Evolutionary conservation across 1,284 basidiomycete species (phyloP), one percentile per base, ranked within the genome.

Genomic region (Heliocybe sulcata): DNA sequence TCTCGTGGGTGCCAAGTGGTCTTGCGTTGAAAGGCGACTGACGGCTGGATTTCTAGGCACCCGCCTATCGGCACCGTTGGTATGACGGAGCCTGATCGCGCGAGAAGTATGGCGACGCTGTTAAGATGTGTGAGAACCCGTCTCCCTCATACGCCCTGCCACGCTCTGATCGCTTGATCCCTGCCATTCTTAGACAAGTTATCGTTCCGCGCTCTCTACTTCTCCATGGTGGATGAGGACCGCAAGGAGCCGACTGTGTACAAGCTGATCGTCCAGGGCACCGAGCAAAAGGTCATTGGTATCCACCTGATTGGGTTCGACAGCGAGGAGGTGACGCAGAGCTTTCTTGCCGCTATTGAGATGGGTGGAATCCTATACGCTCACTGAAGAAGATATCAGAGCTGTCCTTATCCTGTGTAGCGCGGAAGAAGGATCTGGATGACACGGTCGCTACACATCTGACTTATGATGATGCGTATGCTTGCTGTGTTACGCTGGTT

Each of bases 191-290:
- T 59, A 71, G 86, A 90, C 69, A 87, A 86, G 65, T 83, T 87
- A 1, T 80, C 79, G 54, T 95, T 94, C 85, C 84, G 85, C 53
- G 81, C 87, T 26, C 77, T 96, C 58, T 94, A 93, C 68, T 94
- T 92, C 72, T 87, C 90, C 48, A 92, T 95, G 86, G 73, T 96
- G 53, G 78, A 83, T 3, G 89, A 94, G 62, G 77, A 82, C 35
- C 87, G 95, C 76, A 97, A 96, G 72, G 90, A 94, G 64, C 96
- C 97, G 1, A 89, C 93, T 0, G 89, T 92, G 47, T 95, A 94
- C 79, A 99, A 99, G 75, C 80, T 99, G 49, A 77, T 99, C 63
- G 84, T 83, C 57, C 82, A 81, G 1, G 94, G 94, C 0, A 80
- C 83, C 10, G 94, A 98, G 62, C 94, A 99, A 69, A 90, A 89